Conservation (phyloP, 108 stramenopile species). For the Pseudonitzschia delicatissima region DNA sequence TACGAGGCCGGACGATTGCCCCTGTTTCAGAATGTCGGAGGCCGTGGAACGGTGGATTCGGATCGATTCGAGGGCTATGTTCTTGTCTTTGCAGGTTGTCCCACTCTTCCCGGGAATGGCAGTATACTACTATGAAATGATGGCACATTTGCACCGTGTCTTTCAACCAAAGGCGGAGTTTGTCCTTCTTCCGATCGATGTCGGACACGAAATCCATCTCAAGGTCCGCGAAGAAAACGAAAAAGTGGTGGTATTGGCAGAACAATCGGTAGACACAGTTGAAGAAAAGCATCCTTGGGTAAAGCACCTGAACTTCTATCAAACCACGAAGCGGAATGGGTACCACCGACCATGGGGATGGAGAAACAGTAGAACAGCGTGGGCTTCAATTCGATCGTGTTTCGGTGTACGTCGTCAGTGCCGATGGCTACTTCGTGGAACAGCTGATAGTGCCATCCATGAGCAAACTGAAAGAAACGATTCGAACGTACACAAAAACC, state of each 20-base stretch:
- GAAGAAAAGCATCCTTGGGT: constrained; percentile 27
- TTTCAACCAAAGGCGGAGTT: constrained; percentile 26
- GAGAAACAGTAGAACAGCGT: constrained; percentile 5
- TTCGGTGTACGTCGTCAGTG: constrained; percentile 30
- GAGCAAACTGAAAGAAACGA: constrained; percentile 19
- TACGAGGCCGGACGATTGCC: constrained; percentile 15
- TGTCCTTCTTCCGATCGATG: constrained; percentile 33
- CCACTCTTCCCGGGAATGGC: constrained; percentile 31
- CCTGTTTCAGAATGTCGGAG: constrained; percentile 11
- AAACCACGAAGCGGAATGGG: constrained; percentile 22
- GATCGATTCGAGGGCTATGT: constrained; percentile 35
- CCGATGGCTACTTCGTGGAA: constrained; percentile 36
- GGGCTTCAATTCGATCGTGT: constrained; percentile 28
- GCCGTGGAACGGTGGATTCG: background rate
- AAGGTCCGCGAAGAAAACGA: background rate
- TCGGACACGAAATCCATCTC: constrained; percentile 19
- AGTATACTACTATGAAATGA: constrained; percentile 33
- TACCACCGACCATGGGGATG: constrained; percentile 14
- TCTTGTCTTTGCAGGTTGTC: constrained; percentile 11
- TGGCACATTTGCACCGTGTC: constrained; percentile 25
- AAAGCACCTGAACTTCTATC: constrained; percentile 18
- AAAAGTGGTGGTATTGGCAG: constrained; percentile 31
- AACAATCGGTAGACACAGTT: constrained; percentile 10
- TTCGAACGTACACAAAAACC: constrained; percentile 24
- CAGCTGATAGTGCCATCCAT: constrained; percentile 29